Evolutionary conservation across 2,329 filamentous ascomycete genomes (phyloP).

Genomic region (Sarocladium kiliense): DNA sequence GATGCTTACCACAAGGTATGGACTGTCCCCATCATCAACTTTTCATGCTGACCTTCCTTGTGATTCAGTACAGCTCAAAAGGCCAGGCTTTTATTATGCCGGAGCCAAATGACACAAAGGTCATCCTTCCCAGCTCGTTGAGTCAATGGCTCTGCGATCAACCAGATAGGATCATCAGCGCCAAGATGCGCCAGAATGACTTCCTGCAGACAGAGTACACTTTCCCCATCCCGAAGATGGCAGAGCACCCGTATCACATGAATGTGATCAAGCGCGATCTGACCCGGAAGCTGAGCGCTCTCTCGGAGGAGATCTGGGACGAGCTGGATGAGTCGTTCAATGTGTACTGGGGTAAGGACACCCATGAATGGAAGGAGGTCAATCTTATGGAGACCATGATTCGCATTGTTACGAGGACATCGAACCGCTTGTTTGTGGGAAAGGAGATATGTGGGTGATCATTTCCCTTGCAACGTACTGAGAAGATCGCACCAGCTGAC

Average conservation of each 20-base stretch:
- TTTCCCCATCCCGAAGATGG: conserved; percentile 1
- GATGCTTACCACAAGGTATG: background rate
- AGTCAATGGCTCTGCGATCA: background rate
- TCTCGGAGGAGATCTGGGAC: conserved; percentile 2
- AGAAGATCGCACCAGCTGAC: no score
- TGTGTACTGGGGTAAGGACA: background rate
- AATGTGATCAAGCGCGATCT: conserved; percentile 3
- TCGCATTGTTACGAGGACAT: background rate
- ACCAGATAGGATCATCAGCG: background rate
- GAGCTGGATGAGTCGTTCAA: conserved; percentile 5
- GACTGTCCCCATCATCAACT: no score
- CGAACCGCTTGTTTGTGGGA: conserved; percentile 8
- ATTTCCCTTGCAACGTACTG: background rate
- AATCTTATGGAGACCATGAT: background rate
- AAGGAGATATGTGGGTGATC: background rate
- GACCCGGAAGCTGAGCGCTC: conserved; percentile 3
- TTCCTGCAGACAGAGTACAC: background rate
- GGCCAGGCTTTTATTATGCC: background rate
- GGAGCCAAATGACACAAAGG: background rate
- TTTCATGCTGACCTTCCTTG: no score
- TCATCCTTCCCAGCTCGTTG: background rate
- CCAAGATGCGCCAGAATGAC: background rate
- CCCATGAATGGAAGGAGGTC: conserved; percentile 1
- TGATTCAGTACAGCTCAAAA: background rate
- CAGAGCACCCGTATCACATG: conserved; percentile 4